Evolutionary conservation across 176 grass and related monocot genomes (phyloP), one percentile per base, ranked within the genome.

Genomic region (Cocos nucifera): DNA sequence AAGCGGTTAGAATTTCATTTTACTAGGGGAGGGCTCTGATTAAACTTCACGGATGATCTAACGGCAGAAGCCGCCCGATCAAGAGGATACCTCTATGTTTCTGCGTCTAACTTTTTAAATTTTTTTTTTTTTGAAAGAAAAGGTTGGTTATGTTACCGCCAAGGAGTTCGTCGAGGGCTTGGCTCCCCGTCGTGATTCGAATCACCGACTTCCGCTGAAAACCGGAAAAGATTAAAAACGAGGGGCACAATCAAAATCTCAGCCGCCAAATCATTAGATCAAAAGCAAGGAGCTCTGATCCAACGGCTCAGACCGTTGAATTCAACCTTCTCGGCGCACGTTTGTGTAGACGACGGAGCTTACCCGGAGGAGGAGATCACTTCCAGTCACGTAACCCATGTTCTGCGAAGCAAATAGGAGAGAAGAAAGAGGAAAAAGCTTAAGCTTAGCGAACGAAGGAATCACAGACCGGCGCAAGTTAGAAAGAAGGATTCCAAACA

Each of bases 181-280:
- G 86, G 62, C 86, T 96, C 67, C 86, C 92, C 59, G 83, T 96
- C 52, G 83, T 90, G 73, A 90, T 90, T 64, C 79, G 69, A 26
- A 85, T 63, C 58, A 96, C 84, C 66, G 78, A 80, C 62, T 96
- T 96, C 50, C 83, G 62, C 91, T 96, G 72, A 20, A 78, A 68
- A 61, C 64, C 44, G 49, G 30, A 58, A 19, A 20, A 71, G 17
- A 4, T 28, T 6, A 66, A 20, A 14, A 62, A 49, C 54, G n/a
- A 14, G 4, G n/a, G 50, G 18, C 16, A 0, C 0, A 19, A 23
- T 1, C 23, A 24, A 39, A 9, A 21, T 56, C 27, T n/a, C 3
- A 17, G 10, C 65, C 26, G 1, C 20, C 51, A 17, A 30, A 35
- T 19, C 15, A 1, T 55, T 28, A 20, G 9, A 44, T 44, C 9